phyloP scores from a whole-genome alignment of 75 land plant genomes.

The Cupressus sempervirens region DNA sequence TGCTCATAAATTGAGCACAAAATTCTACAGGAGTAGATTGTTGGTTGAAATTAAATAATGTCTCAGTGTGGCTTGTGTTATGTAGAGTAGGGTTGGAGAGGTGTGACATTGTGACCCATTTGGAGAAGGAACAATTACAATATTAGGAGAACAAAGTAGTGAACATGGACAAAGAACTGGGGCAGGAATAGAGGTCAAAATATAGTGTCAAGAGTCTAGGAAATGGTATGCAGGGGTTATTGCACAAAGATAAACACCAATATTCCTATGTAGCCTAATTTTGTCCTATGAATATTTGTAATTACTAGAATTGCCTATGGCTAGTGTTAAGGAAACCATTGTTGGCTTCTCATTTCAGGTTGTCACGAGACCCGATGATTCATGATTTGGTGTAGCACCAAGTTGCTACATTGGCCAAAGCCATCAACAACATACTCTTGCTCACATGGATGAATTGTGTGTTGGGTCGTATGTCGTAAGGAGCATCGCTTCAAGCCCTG shows the following conservation, averaged over 20 bases:
- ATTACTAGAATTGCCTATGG: background rate
- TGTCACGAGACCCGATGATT: too few relatives aligned
- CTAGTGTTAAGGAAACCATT: background rate
- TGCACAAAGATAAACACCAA: background rate
- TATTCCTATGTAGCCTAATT: background rate
- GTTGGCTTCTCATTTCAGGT: background rate
- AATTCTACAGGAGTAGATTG: too few relatives aligned
- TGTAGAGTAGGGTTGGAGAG: too few relatives aligned
- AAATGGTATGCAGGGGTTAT: background rate
- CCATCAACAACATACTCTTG: too few relatives aligned
- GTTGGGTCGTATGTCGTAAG: too few relatives aligned
- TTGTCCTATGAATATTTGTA: background rate
- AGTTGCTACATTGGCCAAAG: too few relatives aligned
- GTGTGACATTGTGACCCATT: background rate
- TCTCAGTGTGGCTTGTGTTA: background rate
- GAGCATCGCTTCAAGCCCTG: too few relatives aligned
- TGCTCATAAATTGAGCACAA: too few relatives aligned
- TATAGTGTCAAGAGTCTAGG: background rate
- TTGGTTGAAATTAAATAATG: background rate
- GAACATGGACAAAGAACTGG: too few relatives aligned
- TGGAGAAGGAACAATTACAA: background rate
- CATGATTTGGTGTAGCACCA: too few relatives aligned
- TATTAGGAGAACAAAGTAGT: background rate
- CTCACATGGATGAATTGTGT: too few relatives aligned
- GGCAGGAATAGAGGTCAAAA: background rate